phyloP scores from a whole-genome alignment of 192 early-diverging fungal species.

The Podila clonocystis region DNA sequence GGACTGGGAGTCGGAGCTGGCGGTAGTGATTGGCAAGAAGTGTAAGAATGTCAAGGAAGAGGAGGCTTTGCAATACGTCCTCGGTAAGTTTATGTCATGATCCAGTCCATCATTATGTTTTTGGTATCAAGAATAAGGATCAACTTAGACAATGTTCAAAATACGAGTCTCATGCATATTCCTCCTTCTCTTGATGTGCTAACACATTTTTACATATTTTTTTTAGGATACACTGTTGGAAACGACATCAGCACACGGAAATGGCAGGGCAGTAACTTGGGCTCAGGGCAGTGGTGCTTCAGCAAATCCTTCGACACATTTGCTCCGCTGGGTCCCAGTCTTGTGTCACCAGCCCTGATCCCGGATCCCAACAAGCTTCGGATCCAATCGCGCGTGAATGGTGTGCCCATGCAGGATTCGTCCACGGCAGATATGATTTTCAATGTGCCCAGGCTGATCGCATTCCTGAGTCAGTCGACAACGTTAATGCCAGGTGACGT shows the following conservation, averaged over 20 bases:
- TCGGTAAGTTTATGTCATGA: slow-evolving; percentile 25
- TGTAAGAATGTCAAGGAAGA: slow-evolving; percentile 61
- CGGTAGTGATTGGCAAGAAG: slow-evolving; percentile 65
- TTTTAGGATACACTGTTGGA: slow-evolving; percentile 62
- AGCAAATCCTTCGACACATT: slow-evolving; percentile 72
- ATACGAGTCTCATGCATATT: too few relatives aligned
- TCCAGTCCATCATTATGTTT: too few relatives aligned
- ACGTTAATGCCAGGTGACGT: slow-evolving; percentile 66
- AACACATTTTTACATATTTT: too few relatives aligned
- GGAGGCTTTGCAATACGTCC: slow-evolving; percentile 62
- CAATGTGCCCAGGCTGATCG: slow-evolving; percentile 55
- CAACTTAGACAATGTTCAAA: too few relatives aligned
- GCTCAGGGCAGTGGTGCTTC: slow-evolving; percentile 67
- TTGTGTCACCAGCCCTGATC: slow-evolving; percentile 62
- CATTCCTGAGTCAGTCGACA: slow-evolving; percentile 69
- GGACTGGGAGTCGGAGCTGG: slow-evolving; percentile 73
- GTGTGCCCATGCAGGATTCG: slow-evolving; percentile 59
- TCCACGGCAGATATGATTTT: slow-evolving; percentile 68
- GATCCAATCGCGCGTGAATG: slow-evolving; percentile 57
- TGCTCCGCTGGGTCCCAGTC: slow-evolving; percentile 63
- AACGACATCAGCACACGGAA: slow-evolving; percentile 71
- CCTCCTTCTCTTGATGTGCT: too few relatives aligned
- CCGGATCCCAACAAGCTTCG: slow-evolving; percentile 59
- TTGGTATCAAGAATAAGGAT: too few relatives aligned
- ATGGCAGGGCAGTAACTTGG: slow-evolving; percentile 60